Evolutionary conservation across 345 rosid species (phyloP).

Genomic region (Eucalyptus cloeziana): DNA sequence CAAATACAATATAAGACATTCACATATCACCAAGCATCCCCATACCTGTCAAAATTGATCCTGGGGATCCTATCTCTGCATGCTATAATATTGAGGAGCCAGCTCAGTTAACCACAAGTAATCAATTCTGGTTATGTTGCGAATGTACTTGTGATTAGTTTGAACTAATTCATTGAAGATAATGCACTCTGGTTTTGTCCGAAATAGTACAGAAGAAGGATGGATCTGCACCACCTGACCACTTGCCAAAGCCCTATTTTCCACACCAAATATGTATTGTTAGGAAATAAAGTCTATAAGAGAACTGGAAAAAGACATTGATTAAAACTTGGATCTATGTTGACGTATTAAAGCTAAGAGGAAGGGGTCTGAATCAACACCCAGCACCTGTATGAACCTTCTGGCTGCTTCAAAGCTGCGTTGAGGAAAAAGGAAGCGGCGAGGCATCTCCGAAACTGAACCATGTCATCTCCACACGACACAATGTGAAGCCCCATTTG

Average conservation of each 20-base stretch:
- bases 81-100: slow-evolving; percentile 75
- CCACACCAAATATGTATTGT: not conserved
- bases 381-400: slow-evolving; percentile 67
- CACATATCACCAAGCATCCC: not conserved
- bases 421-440: slow-evolving; percentile 89
- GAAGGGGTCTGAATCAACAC: not conserved
- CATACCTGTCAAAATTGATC: not conserved
- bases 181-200: slow-evolving; percentile 67
- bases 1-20: not conserved
- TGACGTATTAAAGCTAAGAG: not conserved
- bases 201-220: slow-evolving; percentile 71
- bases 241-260: slow-evolving; percentile 78
- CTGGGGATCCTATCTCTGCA: slow-evolving; percentile 16
- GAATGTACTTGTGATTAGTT: slow-evolving; percentile 71
- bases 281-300: not conserved
- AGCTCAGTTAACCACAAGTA: slow-evolving; percentile 75
- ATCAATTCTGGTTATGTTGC: slow-evolving; percentile 63
- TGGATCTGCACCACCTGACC: slow-evolving; percentile 82
- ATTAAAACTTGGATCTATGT: not conserved
- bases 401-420: slow-evolving; percentile 88
- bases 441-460: slow-evolving; percentile 81
- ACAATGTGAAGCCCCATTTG: slow-evolving; percentile 69
- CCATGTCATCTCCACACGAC: slow-evolving; percentile 75
- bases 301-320: not conserved
- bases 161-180: slow-evolving; percentile 78